Evolutionary conservation across 129 eudicot species (phyloP), one percentile per base, ranked within the genome.

Genomic region (Flaveria trinervia): DNA sequence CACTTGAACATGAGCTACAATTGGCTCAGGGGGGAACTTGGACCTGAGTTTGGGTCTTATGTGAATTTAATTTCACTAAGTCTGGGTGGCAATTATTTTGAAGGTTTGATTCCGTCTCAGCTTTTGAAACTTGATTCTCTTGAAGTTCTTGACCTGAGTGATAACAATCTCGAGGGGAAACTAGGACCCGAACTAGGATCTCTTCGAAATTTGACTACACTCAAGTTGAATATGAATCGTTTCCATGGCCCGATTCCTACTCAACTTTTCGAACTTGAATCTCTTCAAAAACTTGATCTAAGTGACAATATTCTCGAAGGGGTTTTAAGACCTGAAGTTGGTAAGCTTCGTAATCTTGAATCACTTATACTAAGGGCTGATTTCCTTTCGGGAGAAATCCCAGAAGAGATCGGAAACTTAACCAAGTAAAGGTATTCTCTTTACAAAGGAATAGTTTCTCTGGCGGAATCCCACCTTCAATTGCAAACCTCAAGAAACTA

Each of bases 1-100:
- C 84, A 81, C 75, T 77, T 88, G 41, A 85, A 86, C 64, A 50
- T 86, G 78, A 78, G 85, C 64, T 25, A 48, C 30, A 88, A 88
- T 69, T 39, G 18, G 8, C 62, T 88, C 0, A 30, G 64, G 20
- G 89, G 89, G 25, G 73, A 15, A 51, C 45, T 88, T 1, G 71
- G 81, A 28, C 41, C 75, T 18, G 79, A 80, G 57, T 28, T 85
- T 5, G 83, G 77, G 18, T 15, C 55, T 61, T 83, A 85, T 46
- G 68, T 15, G n/a, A 69, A 71, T 17, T 57, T 88, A 56, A 59
- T 61, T 68, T 74, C 78, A 2, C 43, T 83, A 59, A 71, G 17
- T 23, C 43, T 85, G 48, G 74, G 72, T 25, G 65, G n/a, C 0
- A 88, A 88, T 78, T 59, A 2, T 22, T 78, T 85, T 26, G 64